These are phyloP conservation scores for Cymbidium sinense DNA, from an alignment of 106 monocot species.

Conservation along the genomic window DNA sequence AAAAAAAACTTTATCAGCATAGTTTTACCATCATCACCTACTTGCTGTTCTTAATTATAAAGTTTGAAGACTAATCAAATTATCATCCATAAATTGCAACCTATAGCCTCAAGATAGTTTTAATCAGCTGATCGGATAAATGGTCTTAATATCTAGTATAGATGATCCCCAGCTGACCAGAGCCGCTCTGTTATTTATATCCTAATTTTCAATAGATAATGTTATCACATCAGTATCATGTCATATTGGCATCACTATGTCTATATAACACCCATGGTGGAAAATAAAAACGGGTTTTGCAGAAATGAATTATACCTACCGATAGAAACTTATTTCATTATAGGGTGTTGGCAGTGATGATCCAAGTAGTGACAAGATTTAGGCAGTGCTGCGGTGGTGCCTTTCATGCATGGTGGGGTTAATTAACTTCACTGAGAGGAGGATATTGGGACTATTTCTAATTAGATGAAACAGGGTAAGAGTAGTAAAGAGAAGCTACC, in stretches of 20 bases:
- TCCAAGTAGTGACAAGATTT: neutral
- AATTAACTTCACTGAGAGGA: too few relatives aligned
- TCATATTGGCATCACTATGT: neutral
- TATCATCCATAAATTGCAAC: neutral
- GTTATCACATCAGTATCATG: neutral
- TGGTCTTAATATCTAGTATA: neutral
- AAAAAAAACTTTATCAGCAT: neutral
- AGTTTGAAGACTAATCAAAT: neutral
- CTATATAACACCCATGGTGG: neutral
- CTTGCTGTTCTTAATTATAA: neutral
- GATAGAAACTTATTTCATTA: neutral
- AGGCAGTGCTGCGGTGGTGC: neutral
- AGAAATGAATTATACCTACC: neutral
- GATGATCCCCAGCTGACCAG: neutral
- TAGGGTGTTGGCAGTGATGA: neutral
- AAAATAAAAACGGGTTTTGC: neutral
- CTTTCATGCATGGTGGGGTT: too few relatives aligned
- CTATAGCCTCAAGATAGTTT: neutral
- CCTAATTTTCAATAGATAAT: neutral
- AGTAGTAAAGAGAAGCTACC: too few relatives aligned
- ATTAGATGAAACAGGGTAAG: too few relatives aligned
- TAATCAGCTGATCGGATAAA: neutral
- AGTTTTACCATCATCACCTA: neutral
- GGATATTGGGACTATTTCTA: too few relatives aligned
- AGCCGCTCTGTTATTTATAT: neutral